Evolutionary conservation across 225 moss, liverwort and hornwort genomes (phyloP), one percentile per base, ranked within the genome.

Genomic region (Anthoceros angustus): DNA sequence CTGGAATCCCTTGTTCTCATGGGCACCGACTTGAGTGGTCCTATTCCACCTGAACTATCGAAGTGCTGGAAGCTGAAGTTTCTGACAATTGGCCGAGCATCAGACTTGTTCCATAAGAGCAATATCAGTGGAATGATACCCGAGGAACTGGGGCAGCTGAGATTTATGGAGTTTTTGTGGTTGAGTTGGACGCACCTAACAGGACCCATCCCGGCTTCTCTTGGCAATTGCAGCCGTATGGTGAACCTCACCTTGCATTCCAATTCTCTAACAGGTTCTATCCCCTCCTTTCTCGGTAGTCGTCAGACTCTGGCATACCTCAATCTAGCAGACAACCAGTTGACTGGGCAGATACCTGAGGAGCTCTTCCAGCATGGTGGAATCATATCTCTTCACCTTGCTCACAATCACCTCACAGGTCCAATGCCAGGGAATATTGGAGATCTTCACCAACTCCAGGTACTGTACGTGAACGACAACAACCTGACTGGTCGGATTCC

Each of bases 21-120:
- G 45, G 45, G 45, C 45, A 46, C 45, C 45, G 45, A 46, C 16
- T 46, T 46, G 45, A 46, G 45, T 46, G 45, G 45, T 46, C 45
- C 45, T 11, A 46, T 46, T 46, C 45, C 45, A 46, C 11, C 11
- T 0, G 45, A 46, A 16, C 11, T 46, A 11, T 11, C 45, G 16
- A 11, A 11, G 12, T 46, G 45, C 45, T 11, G 45, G 16, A 46
- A 46, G 45, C 45, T 46, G 12, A 46, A 46, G 45, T 16, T 46
- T 46, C 45, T 46, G 3, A 46, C 45, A 2, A 46, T 46, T 2
- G 45, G 45, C 2, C 45, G 45, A 11, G 45, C 45, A 16, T 46
- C 45, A 11, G 45, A 46, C 45, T 11, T 46, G 45, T 11, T 16
- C 45, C 1, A 16, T 46, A 11, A 46, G 2, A 46, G 45, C 45